A percentile compares a stretch with the other conserved stretches of the same genome.
phyloP scores from a whole-genome alignment of 1,139 yeast genomes.

The Debaryomyces udenii region DNA sequence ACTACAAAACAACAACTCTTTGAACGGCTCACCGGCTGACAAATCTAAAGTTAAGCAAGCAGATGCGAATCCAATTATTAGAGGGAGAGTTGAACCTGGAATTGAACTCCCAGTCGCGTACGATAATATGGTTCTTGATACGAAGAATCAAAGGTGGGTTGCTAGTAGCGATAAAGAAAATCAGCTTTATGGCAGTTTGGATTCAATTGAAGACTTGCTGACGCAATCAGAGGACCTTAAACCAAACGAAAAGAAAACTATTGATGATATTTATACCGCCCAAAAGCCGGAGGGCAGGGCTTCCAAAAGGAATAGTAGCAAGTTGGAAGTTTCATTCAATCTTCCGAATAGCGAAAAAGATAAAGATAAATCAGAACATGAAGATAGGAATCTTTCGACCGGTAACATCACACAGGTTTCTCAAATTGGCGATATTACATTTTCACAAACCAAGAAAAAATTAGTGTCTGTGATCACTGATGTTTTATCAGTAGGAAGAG shows the following conservation, averaged over 20 bases:
- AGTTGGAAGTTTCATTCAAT: conserved; percentile 47
- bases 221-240: conserved; percentile 23
- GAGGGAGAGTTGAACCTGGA: conserved; percentile 40
- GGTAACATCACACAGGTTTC: conserved; percentile 45
- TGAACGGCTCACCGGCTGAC: conserved; percentile 14
- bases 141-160: conserved; percentile 41
- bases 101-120: conserved; percentile 39
- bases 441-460: conserved; percentile 48
- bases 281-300: no score
- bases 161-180: conserved; percentile 32
- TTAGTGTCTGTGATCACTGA: conserved; percentile 55
- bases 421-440: conserved; percentile 50
- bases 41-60: conserved; percentile 15
- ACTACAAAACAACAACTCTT: conserved; percentile 20
- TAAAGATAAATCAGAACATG: conserved; percentile 9
- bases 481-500: conserved; percentile 30
- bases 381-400: conserved; percentile 17
- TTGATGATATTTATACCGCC: not conserved
- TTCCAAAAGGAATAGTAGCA: conserved; percentile 19
- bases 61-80: conserved; percentile 17
- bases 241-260: not conserved
- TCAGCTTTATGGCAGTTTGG: conserved; percentile 35
- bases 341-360: conserved; percentile 30
- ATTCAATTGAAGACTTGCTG: conserved; percentile 47
- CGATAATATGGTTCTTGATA: conserved; percentile 45